phyloP scores from a whole-genome alignment of 139 green algal species.

The Tetradesmus lagerheimii region DNA sequence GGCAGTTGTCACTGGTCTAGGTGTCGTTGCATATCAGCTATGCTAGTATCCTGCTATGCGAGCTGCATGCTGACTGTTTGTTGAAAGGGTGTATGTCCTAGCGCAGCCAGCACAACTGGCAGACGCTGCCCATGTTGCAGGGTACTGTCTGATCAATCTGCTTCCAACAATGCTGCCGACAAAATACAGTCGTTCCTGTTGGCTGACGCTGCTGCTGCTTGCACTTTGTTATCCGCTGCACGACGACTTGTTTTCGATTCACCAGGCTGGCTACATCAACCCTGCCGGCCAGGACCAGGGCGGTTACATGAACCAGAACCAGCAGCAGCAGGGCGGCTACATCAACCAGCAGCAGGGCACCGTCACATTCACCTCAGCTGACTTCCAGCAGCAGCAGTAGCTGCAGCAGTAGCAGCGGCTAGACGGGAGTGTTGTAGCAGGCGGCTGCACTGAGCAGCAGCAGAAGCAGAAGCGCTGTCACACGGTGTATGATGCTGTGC shows the following conservation, averaged over 20 bases:
- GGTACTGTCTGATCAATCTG: not conserved
- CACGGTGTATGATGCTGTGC: not conserved
- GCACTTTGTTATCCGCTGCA: no score
- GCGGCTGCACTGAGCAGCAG: not conserved
- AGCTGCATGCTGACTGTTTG: not conserved
- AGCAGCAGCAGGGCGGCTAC: conserved; percentile 36
- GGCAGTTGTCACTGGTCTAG: no score
- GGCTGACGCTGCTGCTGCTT: not conserved
- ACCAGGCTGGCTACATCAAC: not conserved
- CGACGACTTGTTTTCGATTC: no score
- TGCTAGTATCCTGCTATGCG: no score
- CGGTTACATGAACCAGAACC: conserved; percentile 22
- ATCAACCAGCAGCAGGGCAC: conserved; percentile 24
- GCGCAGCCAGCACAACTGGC: no score
- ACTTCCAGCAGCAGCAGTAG: not conserved
- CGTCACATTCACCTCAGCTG: not conserved
- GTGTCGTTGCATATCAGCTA: no score
- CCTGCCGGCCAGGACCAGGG: not conserved
- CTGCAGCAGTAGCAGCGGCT: not conserved
- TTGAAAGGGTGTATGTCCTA: no score
- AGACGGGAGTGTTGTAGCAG: not conserved
- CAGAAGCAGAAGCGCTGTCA: not conserved
- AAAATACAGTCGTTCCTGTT: no score
- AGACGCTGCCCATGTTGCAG: no score
- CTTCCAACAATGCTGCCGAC: no score